Evolutionary conservation across 2,329 filamentous ascomycete species (phyloP).

Genomic region (Talaromyces albobiverticillius): DNA sequence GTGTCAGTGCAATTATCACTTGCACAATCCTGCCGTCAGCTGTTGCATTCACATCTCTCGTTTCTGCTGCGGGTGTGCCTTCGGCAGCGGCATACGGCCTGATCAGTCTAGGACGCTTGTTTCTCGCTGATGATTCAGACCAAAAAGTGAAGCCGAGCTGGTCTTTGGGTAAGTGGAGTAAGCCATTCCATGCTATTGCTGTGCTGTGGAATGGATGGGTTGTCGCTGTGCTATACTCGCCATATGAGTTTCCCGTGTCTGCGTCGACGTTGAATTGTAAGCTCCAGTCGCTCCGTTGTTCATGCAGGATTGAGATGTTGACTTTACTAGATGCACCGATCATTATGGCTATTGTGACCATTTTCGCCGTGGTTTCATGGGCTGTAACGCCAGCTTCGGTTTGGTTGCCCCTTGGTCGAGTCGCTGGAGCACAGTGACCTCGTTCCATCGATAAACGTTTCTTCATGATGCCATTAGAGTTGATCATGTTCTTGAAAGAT

Average conservation of each 20-base stretch:
- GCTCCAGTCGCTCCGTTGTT: too few relatives aligned
- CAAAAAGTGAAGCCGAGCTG: slow-evolving; percentile 44
- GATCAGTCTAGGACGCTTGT: slow-evolving; percentile 48
- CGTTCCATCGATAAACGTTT: too few relatives aligned
- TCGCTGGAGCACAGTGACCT: too few relatives aligned
- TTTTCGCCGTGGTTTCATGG: background rate
- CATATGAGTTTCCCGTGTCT: background rate
- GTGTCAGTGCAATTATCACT: slow-evolving; percentile 52
- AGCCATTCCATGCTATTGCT: slow-evolving; percentile 46
- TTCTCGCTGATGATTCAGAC: slow-evolving; percentile 51
- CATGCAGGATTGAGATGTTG: too few relatives aligned
- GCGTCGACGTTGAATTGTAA: background rate
- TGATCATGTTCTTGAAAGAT: too few relatives aligned
- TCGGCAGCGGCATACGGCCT: slow-evolving; percentile 52
- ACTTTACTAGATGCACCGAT: background rate
- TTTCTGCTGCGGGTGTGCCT: slow-evolving; percentile 52
- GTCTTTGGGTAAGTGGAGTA: slow-evolving; percentile 44
- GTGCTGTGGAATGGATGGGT: slow-evolving; percentile 52
- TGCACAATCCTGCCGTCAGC: slow-evolving; percentile 58
- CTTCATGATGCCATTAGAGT: too few relatives aligned
- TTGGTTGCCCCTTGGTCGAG: too few relatives aligned
- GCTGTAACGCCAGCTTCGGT: too few relatives aligned
- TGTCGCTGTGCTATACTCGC: slow-evolving; percentile 26
- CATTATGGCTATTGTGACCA: background rate
- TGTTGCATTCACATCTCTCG: slow-evolving; percentile 53